phyloP scores from a whole-genome alignment of 2,329 filamentous ascomycete genomes.

The Fusarium goolgardi region DNA sequence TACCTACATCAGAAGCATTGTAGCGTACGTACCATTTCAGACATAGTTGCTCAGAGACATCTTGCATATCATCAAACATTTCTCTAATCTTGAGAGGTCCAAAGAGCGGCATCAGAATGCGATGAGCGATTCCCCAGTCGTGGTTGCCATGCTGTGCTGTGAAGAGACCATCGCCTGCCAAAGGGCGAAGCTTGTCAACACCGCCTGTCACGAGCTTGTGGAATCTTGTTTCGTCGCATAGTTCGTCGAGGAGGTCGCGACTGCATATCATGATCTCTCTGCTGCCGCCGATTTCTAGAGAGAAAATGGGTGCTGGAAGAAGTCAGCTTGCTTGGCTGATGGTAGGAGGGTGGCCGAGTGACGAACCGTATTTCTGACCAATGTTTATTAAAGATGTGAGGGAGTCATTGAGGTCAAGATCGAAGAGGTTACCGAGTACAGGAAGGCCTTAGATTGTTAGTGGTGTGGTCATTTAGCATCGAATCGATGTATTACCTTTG shows the following conservation, averaged over 20 bases:
- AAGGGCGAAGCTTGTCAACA: conserved; percentile 66
- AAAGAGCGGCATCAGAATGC: conserved; percentile 74
- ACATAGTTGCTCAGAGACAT: conserved; percentile 72
- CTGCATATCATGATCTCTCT: conserved; percentile 1
- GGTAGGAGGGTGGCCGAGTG: accelerated
- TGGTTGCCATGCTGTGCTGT: conserved; percentile 63
- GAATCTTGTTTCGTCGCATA: conserved; percentile 73
- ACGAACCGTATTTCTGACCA: conserved; percentile 3
- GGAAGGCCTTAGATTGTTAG: conserved; percentile 7
- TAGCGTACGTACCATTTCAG: conserved; percentile 63
- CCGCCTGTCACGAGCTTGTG: conserved; percentile 64
- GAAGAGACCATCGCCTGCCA: conserved; percentile 73
- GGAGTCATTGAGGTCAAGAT: neutral
- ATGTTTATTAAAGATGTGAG: neutral
- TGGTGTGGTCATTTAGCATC: neutral
- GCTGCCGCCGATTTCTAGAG: accelerated
- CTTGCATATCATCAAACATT: conserved; percentile 78
- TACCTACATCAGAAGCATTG: accelerated
- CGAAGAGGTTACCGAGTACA: neutral
- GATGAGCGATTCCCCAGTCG: conserved; percentile 76
- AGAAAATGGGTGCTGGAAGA: neutral
- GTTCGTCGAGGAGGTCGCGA: conserved; percentile 61
- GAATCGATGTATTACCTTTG: neutral
- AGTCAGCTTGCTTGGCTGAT: neutral
- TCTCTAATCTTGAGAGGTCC: conserved; percentile 73